Evolutionary conservation across 768 basidiomycete genomes (phyloP), one percentile per base, ranked within the genome.

Genomic region (Lentinula edodes): DNA sequence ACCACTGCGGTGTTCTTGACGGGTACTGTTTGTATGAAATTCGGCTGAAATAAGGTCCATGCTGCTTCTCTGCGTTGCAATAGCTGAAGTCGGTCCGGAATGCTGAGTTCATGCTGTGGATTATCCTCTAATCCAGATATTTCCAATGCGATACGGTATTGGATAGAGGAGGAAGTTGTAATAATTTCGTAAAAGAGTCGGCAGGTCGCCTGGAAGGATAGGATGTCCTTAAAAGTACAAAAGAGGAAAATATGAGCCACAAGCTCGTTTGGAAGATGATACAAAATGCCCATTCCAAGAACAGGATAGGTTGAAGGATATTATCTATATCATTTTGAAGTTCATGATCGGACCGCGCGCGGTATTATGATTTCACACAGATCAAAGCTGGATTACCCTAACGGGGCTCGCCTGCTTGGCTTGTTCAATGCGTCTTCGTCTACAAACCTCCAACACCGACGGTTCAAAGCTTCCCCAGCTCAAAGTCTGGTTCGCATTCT

Each of bases 401-500:
- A 20, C 20, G 18, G 46, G 18, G 18, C 20, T 48, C 8, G 46
- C 9, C 18, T 48, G 20, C 28, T 18, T 10, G 9, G 9, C 6
- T 8, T 18, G 9, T 8, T n/a, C 5, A 28, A 60, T 60, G 59
- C 59, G 59, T 42, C 35, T 60, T 52, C 59, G 59, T 39, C 59
- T 60, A 39, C 59, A 60, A 41, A 60, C 59, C 59, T 28, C 51
- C 16, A 52, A 10, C 38, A 20, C 32, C 35, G 28, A 28, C 28
- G 28, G 16, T 18, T 52, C 16, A 28, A 8, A 34, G 6, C 59
- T 60, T 52, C 59, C 59, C n/a, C 18, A 20, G 35, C 51, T 60
- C n/a, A 60, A 60, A 60, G 59, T 51, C 6, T 60, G 59, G 59
- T 60, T 60, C 18, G n/a, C 59, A 12, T 52, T 41, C 18, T 20